Percentiles rank a stretch among this genome's conserved stretches.
These are phyloP conservation scores for Pythium brassicae DNA, from an alignment of 352 stramenopile genomes.

Conservation along the genomic window DNA sequence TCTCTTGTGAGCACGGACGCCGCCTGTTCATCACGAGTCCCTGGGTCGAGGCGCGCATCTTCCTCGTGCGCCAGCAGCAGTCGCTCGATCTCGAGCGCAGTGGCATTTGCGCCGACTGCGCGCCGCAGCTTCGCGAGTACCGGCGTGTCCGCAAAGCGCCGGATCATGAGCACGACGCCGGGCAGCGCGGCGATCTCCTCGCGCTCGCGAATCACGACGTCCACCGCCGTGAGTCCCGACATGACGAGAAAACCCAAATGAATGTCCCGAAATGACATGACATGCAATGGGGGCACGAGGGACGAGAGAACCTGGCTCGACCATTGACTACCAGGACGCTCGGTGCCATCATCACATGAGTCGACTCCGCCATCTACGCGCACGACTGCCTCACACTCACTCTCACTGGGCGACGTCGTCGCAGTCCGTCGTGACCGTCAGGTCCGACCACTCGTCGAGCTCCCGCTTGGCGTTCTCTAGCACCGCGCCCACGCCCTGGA, in stretches of 20 bases:
- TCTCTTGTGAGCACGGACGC: background rate
- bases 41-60: conserved; percentile 4
- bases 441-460: conserved; percentile 14
- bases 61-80: background rate
- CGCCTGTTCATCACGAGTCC: background rate
- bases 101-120: background rate
- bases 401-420: conserved; percentile 11
- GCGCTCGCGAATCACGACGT: conserved; percentile 11
- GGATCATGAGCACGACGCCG: conserved; percentile 8
- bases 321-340: too few relatives aligned
- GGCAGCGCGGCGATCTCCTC: conserved; percentile 1
- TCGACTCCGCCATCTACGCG: too few relatives aligned
- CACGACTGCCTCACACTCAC: background rate
- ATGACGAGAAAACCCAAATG: background rate
- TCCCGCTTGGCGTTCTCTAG: conserved; percentile 13
- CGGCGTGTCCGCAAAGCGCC: conserved; percentile 5
- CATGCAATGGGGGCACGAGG: too few relatives aligned
- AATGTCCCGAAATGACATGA: too few relatives aligned
- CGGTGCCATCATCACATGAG: background rate
- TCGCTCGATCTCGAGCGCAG: background rate
- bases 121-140: conserved; percentile 6
- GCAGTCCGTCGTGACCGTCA: conserved; percentile 14
- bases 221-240: conserved; percentile 9
- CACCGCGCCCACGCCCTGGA: conserved; percentile 11
- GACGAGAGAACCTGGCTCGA: too few relatives aligned